Base-by-base conservation (phyloP, 352 stramenopile species). In the Phytopythium litorale region DNA sequence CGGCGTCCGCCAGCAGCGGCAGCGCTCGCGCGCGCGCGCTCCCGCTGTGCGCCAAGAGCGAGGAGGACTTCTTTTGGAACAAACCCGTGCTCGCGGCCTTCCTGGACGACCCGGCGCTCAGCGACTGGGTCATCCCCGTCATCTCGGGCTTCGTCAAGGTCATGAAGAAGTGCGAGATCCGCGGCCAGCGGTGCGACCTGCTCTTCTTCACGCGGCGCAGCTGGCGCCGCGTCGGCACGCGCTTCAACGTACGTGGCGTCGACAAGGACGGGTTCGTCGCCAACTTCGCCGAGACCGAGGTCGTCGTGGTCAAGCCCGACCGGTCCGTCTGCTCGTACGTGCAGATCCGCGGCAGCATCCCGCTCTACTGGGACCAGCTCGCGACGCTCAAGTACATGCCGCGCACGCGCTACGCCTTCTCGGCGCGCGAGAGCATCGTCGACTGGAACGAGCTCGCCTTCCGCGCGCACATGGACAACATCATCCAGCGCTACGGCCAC, bases 281-380 rank as follows among this genome's bases (percentile, higher is more conserved):
- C 37, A 98, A 98, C 73, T 98, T 97, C 75, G 91, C 87, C 21
- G 96, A 98, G 81, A 98, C 91, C 7, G 96, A 98, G 72, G 93
- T 98, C 79, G 77, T 98, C 58, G 68, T 94, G 60, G 71, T 84
- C 30, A 79, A 74, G 61, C 66, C 71, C 25, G 72, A 93, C 56
- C 75, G 75, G n/a, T 73, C 81, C 30, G 65, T 97, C 45, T 92
- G 80, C 69, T 96, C 84, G 58, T 94, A 96, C 70, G 84, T 98
- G 23, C 93, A 99, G 74, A 96, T 97, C 37, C 90, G 97, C 37
- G 97, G 97, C 43, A 98, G 90, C 32, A 98, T 99, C 62, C 97
- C 97, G 52, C 71, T 98, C 15, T 90, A 96, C 64, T 99, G 97
- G 97, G 76, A 81, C 58, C 90, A 95, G 51, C 73, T 89, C 49